Conservation (phyloP, 2,329 filamentous ascomycete species). For the Stagonosporopsis rhizophila region DNA sequence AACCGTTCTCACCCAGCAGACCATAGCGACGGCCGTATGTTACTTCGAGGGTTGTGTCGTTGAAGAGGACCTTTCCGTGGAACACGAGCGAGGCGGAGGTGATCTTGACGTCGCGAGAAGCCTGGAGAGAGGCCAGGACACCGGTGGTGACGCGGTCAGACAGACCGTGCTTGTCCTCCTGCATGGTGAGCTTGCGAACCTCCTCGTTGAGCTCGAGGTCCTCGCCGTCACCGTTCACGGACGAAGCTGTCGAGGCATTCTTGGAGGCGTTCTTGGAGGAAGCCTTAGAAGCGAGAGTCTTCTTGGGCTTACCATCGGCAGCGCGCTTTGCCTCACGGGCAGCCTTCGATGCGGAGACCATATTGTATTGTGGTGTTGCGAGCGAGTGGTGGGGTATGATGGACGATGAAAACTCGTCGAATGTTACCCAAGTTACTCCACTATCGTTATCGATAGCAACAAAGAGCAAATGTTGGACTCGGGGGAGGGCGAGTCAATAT, state of each 20-base stretch:
- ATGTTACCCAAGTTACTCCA: conserved; percentile 16
- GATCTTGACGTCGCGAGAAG: conserved; percentile 96
- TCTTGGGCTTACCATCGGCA: conserved; percentile 74
- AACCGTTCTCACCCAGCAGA: conserved; percentile 97
- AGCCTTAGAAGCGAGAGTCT: conserved; percentile 75
- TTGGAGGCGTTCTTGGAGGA: conserved; percentile 68
- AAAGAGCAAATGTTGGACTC: conserved; percentile 19
- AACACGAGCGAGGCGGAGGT: conserved; percentile 92
- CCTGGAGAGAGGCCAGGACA: conserved; percentile 83
- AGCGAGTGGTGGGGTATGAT: conserved; percentile 27
- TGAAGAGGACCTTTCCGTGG: conserved; percentile 96
- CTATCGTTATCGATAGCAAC: conserved; percentile 28
- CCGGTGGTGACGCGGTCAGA: conserved; percentile 98
- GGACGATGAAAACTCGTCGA: conserved; percentile 29
- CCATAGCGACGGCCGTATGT: conserved; percentile 93
- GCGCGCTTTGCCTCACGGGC: conserved; percentile 71
- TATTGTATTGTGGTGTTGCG: conserved; percentile 46
- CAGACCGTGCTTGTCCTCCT: conserved; percentile 95
- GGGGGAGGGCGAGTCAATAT: conserved; percentile 19
- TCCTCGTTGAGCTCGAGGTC: conserved; percentile 72
- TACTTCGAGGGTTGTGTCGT: conserved; percentile 90
- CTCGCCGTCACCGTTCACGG: conserved; percentile 75
- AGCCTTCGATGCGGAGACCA: conserved; percentile 74
- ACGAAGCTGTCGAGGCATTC: conserved; percentile 67
- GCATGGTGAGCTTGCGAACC: conserved; percentile 86